Evolutionary conservation across 768 basidiomycete genomes (phyloP).

Genomic region (Collybia sp.): DNA sequence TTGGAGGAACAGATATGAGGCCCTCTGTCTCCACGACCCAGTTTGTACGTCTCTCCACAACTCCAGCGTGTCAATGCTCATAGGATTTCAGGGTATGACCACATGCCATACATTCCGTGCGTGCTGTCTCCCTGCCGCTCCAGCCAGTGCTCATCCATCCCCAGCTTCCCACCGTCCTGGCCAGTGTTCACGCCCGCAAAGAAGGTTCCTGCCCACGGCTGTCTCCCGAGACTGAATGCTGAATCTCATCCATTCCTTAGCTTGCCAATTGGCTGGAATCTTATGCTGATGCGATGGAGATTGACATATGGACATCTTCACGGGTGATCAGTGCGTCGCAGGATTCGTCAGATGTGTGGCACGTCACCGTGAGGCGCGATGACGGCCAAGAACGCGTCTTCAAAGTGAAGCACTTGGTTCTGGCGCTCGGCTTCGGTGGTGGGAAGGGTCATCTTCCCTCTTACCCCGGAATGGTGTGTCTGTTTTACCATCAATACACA

Average conservation of each 20-base stretch:
- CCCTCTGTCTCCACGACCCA: background rate
- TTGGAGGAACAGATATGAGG: background rate
- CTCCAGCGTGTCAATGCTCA: background rate
- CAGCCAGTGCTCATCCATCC: background rate
- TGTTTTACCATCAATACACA: too few species aligned
- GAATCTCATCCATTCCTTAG: conserved; percentile 38
- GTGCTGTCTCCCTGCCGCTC: background rate
- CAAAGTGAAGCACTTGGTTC: background rate
- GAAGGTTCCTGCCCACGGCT: too few species aligned
- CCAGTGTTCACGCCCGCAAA: background rate
- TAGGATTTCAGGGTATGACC: background rate
- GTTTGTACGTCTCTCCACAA: background rate
- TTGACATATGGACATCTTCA: conserved; percentile 42
- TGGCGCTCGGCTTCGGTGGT: background rate
- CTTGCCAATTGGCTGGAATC: conserved; percentile 53
- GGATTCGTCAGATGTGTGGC: background rate
- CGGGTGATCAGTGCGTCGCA: background rate
- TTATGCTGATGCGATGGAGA: conserved; percentile 28
- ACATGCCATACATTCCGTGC: background rate
- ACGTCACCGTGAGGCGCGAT: background rate
- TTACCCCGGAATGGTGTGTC: background rate
- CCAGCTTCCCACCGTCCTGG: background rate
- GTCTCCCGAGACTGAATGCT: too few species aligned
- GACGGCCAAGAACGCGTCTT: background rate
- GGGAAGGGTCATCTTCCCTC: background rate